Evolutionary conservation across 2,329 filamentous ascomycete genomes (phyloP).

Genomic region (Cytospora chrysosperma): DNA sequence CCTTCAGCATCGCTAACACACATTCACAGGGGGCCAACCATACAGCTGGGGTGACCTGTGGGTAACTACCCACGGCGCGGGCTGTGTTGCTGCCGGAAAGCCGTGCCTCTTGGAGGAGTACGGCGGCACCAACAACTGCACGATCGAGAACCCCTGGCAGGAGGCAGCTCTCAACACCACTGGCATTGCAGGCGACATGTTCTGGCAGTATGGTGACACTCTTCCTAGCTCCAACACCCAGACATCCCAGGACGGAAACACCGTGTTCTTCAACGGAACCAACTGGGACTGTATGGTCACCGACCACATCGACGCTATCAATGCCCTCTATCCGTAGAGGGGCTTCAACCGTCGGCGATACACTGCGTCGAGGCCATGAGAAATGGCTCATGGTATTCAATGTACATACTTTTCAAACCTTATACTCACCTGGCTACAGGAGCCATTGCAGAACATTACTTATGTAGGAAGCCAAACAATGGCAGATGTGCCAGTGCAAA

Average conservation of each 20-base stretch:
- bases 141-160: conserved; percentile 26
- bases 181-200: conserved; percentile 25
- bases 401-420: conserved; percentile 1
- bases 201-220: conserved; percentile 27
- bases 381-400: neutral
- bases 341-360: neutral
- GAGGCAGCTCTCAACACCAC: conserved; percentile 23
- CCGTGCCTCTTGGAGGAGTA: conserved; percentile 27
- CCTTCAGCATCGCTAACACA: neutral
- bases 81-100: conserved; percentile 24
- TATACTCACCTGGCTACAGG: neutral
- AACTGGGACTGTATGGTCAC: conserved; percentile 27
- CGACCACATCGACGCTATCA: conserved; percentile 24
- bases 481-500: too few relatives aligned
- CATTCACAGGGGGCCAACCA: conserved; percentile 19
- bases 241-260: conserved; percentile 26
- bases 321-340: conserved; percentile 17
- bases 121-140: conserved; percentile 24
- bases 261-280: conserved; percentile 22
- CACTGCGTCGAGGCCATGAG: too few relatives aligned
- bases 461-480: too few relatives aligned
- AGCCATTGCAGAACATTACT: neutral
- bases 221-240: conserved; percentile 24
- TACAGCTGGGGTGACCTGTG: conserved; percentile 25
- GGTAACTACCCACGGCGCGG: conserved; percentile 24